Evolutionary conservation across 2,329 filamentous ascomycete species (phyloP).

Genomic region (Diplodia seriata): DNA sequence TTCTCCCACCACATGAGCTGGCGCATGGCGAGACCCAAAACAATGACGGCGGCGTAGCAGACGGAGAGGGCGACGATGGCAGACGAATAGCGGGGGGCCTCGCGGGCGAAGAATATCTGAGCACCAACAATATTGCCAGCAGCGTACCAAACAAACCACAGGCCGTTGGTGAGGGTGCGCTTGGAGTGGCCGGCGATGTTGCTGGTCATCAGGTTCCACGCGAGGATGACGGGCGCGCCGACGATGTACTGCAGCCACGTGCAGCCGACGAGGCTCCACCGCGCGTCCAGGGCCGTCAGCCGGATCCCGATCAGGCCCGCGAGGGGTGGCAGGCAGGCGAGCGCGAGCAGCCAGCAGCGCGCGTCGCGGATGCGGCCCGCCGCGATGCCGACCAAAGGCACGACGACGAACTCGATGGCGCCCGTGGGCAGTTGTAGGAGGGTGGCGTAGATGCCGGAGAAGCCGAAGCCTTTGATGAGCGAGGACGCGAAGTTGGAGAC

Average conservation of each 20-base stretch:
- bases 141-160: conserved; percentile 59
- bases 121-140: conserved; percentile 59
- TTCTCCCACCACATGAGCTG: conserved; percentile 47
- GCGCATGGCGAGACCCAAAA: conserved; percentile 41
- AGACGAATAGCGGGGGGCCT: conserved; percentile 54
- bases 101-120: conserved; percentile 55
- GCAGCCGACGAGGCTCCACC: conserved; percentile 59
- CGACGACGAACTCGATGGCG: conserved; percentile 53
- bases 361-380: conserved; percentile 43
- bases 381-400: conserved; percentile 45
- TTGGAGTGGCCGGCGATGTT: conserved; percentile 60
- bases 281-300: conserved; percentile 54
- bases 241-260: conserved; percentile 61
- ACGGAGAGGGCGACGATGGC: conserved; percentile 53
- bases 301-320: conserved; percentile 60
- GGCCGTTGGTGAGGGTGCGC: conserved; percentile 56
- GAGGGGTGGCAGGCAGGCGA: conserved; percentile 56
- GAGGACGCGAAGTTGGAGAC: conserved; percentile 59
- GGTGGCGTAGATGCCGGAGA: conserved; percentile 50
- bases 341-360: conserved; percentile 43
- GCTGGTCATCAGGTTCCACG: conserved; percentile 58
- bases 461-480: conserved; percentile 55
- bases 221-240: conserved; percentile 59
- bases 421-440: conserved; percentile 54
- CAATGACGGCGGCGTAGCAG: conserved; percentile 54